Evolutionary conservation across 192 early-diverging fungal genomes (phyloP), one percentile per base, ranked within the genome.

Genomic region (Spizellomyces punctatus): DNA sequence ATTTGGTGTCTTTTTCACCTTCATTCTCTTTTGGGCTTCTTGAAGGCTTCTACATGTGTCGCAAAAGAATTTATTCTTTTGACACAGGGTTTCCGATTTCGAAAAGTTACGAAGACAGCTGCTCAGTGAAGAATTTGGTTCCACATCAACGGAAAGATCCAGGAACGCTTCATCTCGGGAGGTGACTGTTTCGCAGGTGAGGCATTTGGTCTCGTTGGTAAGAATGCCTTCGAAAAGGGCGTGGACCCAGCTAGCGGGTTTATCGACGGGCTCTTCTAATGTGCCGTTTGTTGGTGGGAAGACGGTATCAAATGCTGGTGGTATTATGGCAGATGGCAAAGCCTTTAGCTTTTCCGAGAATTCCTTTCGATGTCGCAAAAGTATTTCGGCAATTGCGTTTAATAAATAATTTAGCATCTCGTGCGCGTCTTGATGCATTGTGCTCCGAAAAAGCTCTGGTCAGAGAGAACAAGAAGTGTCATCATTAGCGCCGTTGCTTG

Each of bases 1-100:
- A 67, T 97, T 98, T 6, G 98, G 98, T 50, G 96, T 78, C 58
- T 86, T 79, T 78, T 95, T 94, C 44, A 99, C 92, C 67, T 96
- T 96, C 96, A 99, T 98, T 64, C 96, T 88, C 68, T 93, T 91
- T 79, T 99, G 95, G 36, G 98, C 98, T 73, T 99, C 98, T 77
- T 99, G 98, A 62, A 98, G 81, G 7, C 94, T 93, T 69, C 87
- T 88, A 73, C 98, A 99, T 27, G 81, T 87, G 80, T 98, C 96
- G 76, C 98, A 99, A 81, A 93, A 96, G 74, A 96, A 99, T 81
- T 99, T 99, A 84, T 99, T 92, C 76, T 96, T 94, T 69, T 96
- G 91, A 74, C 95, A 94, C 19, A 99, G 78, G 57, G 93, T 92
- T 79, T 99, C 98, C 52, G 92, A 92, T 8, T 89, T 92, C n/a